These are phyloP conservation scores for Boletus edulis DNA, from an alignment of 768 basidiomycete genomes.

Conservation along the genomic window DNA sequence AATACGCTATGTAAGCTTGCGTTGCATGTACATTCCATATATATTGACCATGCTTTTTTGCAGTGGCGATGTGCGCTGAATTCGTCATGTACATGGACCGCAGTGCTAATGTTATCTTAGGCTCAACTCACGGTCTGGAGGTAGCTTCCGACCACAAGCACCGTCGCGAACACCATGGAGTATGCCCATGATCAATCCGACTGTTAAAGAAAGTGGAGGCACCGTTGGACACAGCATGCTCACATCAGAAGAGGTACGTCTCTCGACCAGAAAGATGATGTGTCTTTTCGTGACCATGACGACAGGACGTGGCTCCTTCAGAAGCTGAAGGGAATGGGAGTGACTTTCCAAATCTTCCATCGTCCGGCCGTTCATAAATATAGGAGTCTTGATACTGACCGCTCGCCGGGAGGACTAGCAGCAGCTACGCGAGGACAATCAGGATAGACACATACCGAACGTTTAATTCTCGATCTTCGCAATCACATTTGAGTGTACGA, in stretches of 20 bases:
- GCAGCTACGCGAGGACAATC: not conserved
- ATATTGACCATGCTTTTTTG: not conserved
- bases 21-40: not conserved
- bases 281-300: not conserved
- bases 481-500: no score
- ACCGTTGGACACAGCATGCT: not conserved
- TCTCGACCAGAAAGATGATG: not conserved
- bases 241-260: conserved; percentile 1
- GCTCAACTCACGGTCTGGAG: conserved; percentile 13
- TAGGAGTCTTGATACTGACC: not conserved
- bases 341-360: not conserved
- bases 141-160: not conserved
- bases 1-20: conserved; percentile 18
- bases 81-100: not conserved
- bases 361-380: not conserved
- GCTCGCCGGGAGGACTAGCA: not conserved
- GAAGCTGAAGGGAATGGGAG: not conserved
- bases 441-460: not conserved
- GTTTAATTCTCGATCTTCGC: not conserved
- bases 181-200: conserved; percentile 6
- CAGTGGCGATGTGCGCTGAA: conserved; percentile 16
- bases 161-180: conserved; percentile 1
- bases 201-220: not conserved
- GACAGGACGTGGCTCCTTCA: conserved; percentile 2
- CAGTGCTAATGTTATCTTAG: not conserved